Evolutionary conservation across 495 filamentous ascomycete species (phyloP).

Genomic region (Penicillium simplicissimum): DNA sequence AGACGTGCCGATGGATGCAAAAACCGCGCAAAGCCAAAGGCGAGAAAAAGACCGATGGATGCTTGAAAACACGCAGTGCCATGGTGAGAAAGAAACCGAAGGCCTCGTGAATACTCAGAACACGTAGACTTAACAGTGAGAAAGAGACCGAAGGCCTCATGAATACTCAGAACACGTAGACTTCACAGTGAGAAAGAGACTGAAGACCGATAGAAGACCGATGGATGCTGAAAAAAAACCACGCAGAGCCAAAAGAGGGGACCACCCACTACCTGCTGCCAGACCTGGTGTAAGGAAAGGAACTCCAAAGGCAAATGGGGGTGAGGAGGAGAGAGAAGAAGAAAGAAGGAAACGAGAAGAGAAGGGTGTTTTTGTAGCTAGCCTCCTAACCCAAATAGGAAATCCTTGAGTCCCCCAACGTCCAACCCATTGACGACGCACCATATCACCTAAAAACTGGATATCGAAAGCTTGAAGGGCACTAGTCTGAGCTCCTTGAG

Average conservation of each 20-base stretch:
- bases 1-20: too few species aligned
- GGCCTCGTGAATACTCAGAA: neutral
- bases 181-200: neutral
- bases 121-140: neutral
- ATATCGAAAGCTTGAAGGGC: neutral
- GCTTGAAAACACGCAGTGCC: neutral
- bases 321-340: neutral
- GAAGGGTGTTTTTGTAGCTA: neutral
- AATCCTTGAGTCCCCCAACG: neutral
- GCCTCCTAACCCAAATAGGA: neutral
- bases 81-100: neutral
- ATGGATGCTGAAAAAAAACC: neutral
- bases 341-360: neutral
- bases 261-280: neutral
- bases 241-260: neutral
- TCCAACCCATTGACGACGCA: neutral
- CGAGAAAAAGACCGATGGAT: neutral
- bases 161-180: neutral
- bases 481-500: neutral
- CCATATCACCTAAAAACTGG: neutral
- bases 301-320: neutral
- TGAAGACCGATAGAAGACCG: neutral
- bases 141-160: neutral
- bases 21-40: too few species aligned
- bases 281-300: neutral